These are phyloP conservation scores for Arachis hypogaea DNA, from an alignment of 306 rosid genomes.

Conservation along the genomic window DNA sequence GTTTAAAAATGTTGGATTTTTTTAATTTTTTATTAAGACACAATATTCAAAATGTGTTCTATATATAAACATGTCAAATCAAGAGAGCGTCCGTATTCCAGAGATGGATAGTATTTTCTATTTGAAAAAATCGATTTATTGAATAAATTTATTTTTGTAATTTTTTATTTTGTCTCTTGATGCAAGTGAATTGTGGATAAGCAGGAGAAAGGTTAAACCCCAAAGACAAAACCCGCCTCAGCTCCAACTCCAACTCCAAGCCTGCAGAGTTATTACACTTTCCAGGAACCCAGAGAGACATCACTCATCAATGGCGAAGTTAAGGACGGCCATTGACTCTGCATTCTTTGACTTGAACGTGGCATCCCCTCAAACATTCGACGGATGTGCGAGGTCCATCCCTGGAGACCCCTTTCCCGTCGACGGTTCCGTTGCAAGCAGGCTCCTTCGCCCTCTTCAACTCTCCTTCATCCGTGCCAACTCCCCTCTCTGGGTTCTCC, in stretches of 20 bases:
- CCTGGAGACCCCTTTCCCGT: slow-evolving; percentile 80
- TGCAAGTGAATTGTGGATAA: background rate
- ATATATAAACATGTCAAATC: too few relatives aligned
- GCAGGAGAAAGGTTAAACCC: slow-evolving; percentile 3
- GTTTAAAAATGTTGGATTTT: too few relatives aligned
- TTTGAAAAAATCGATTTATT: too few relatives aligned
- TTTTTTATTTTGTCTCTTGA: background rate
- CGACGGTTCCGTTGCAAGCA: slow-evolving; percentile 69
- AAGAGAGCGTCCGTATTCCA: too few relatives aligned
- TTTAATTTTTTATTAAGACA: too few relatives aligned
- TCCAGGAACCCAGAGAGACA: background rate
- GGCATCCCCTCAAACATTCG: slow-evolving; percentile 65
- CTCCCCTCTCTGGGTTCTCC: slow-evolving; percentile 58
- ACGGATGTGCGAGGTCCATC: slow-evolving; percentile 65
- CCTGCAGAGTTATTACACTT: background rate
- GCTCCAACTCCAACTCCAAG: background rate
- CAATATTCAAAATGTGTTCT: too few relatives aligned
- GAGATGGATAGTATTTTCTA: too few relatives aligned
- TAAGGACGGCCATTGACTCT: slow-evolving; percentile 83
- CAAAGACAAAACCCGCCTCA: slow-evolving; percentile 19
- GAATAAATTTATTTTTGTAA: too few relatives aligned
- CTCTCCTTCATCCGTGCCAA: slow-evolving; percentile 52
- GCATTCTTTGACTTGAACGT: slow-evolving; percentile 76
- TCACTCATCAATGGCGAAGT: slow-evolving; percentile 61
- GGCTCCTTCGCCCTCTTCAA: slow-evolving; percentile 65